Percentiles rank a stretch among this genome's conserved stretches.
Conservation (phyloP, 495 filamentous ascomycete species). For the Hypoxylon fragiforme region DNA sequence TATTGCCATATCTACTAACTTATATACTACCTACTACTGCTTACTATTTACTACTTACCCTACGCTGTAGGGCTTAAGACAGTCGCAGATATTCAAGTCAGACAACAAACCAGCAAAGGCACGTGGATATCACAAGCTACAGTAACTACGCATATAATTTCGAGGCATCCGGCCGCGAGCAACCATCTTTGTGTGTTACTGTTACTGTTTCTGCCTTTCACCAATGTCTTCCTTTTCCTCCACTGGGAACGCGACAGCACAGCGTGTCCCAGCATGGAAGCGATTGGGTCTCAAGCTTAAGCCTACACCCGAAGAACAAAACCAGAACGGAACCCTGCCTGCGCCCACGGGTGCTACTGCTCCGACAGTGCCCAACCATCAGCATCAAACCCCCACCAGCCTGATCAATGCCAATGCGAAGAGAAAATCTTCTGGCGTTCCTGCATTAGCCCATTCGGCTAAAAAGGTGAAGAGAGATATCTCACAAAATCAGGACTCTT, state of each 20-base stretch:
- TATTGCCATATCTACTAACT: constrained; percentile 10
- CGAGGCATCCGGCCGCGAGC: too few species aligned
- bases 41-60: neutral
- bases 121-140: constrained; percentile 19
- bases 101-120: constrained; percentile 8
- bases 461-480: constrained; percentile 37
- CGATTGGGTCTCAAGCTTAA: constrained; percentile 77
- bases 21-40: too few species aligned
- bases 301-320: constrained; percentile 49
- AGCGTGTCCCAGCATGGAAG: constrained; percentile 73
- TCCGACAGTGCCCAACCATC: constrained; percentile 38
- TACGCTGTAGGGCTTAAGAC: constrained; percentile 12
- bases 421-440: constrained; percentile 40
- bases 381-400: constrained; percentile 26
- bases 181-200: too few species aligned
- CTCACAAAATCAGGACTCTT: constrained; percentile 25
- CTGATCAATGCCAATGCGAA: constrained; percentile 32
- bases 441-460: constrained; percentile 39
- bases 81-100: constrained; percentile 10
- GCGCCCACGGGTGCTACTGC: constrained; percentile 26
- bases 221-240: constrained; percentile 36
- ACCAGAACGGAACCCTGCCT: constrained; percentile 34
- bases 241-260: constrained; percentile 37
- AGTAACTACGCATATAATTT: too few species aligned
- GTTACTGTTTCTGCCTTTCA: constrained; percentile 35